Evolutionary conservation across 1,284 basidiomycete genomes (phyloP).

Genomic region (Naganishia sp.): DNA sequence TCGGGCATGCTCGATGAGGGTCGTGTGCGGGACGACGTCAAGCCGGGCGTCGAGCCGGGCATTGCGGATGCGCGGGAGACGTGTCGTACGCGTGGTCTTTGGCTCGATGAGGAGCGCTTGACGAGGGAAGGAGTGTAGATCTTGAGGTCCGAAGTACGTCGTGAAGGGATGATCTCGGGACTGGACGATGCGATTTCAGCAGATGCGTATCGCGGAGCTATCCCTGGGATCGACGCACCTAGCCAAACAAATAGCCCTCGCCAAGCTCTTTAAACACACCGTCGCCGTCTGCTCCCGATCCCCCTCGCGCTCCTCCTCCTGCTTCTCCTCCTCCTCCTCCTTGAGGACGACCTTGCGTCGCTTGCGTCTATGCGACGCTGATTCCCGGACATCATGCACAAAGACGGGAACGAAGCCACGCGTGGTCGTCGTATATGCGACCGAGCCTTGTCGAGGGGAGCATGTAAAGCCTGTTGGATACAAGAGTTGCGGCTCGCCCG

Average conservation of each 20-base stretch:
- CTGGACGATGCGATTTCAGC: background rate
- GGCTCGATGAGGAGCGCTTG: no score
- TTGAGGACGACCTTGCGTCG: constrained; percentile 1
- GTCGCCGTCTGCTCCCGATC: background rate
- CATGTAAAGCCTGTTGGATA: no score
- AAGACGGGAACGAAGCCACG: constrained; percentile 14
- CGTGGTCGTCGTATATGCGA: constrained; percentile 9
- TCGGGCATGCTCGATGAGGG: constrained; percentile 3
- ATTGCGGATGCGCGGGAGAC: no score
- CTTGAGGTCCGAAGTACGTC: constrained; percentile 1
- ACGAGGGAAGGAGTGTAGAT: background rate
- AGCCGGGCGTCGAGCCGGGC: constrained; percentile 3
- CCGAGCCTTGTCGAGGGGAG: no score
- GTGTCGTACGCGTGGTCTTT: background rate
- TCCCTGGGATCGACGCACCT: background rate
- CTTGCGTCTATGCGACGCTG: background rate
- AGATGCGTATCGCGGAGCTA: no score
- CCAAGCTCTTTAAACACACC: constrained; percentile 21
- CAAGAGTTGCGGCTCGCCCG: no score
- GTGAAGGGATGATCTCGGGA: constrained; percentile 23
- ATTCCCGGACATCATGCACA: constrained; percentile 14
- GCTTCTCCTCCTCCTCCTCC: background rate
- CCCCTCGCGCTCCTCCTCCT: background rate
- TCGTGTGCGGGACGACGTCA: constrained; percentile 1
- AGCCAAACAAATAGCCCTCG: constrained; percentile 18